Evolutionary conservation across 2,329 filamentous ascomycete genomes (phyloP), one percentile per base, ranked within the genome.

Genomic region (Alternaria ventricosa): DNA sequence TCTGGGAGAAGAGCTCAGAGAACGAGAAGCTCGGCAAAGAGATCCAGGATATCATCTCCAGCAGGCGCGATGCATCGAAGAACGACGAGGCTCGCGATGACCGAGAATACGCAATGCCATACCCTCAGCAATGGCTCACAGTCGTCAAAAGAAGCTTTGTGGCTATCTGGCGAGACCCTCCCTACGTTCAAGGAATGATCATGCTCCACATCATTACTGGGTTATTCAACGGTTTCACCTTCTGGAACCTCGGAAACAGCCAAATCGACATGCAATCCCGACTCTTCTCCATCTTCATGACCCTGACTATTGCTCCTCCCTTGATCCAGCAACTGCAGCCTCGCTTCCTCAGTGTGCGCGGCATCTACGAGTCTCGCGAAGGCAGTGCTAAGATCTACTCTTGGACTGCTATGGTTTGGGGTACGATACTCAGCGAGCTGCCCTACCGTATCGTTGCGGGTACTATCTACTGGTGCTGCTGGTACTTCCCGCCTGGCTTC

Each of bases 261-360:
- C 76, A 77, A 55, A 75, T 81, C 33, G 82, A 83, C 47, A 78
- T 84, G 66, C 79, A 82, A 76, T 90, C 88, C 50, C 85, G 90
- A 8, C 84, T 94, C 9, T 94, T 95, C 80, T 89, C 90, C 9
- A 84, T 91, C 59, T 95, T 95, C 79, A 89, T 93, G 85, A 91
- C 90, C 0, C 83, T 94, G 5, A 92, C 89, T 7, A 92, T 96
- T 67, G 86, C 87, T 1, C 91, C 91, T 1, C 90, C 90, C 0
- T 82, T 94, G 1, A 92, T 94, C 61, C 90, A 94, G 71, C 91
- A 94, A 70, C 83, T 94, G 0, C 90, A 94, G 72, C 92, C 92
- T 0, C 87, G 87, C 6, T 94, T 91, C 75, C 81, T 93, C 55
- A 82, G 87, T 62, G 87, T 88, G 47, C 85, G 91, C 5, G 84